A percentile compares a stretch with the other conserved stretches of the same genome.
Conservation (phyloP, 805 yeast species). For the Cyberlindnera americana region DNA sequence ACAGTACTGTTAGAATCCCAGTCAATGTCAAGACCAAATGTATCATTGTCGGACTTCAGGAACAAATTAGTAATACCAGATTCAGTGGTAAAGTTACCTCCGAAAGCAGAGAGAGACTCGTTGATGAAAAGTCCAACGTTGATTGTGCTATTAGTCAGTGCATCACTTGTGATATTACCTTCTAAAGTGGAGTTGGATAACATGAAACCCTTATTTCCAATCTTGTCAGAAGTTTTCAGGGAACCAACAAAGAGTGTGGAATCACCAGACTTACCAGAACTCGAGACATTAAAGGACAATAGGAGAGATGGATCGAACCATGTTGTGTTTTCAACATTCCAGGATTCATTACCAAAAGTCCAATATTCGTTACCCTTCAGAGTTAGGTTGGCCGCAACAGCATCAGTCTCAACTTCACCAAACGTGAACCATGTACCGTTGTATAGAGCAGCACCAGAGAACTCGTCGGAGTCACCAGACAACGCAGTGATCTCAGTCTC, state of each 20-base stretch:
- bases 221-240: constrained; percentile 17
- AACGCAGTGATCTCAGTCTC: constrained; percentile 30
- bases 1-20: constrained; percentile 23
- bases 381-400: constrained; percentile 23
- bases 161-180: constrained; percentile 22
- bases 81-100: constrained; percentile 49
- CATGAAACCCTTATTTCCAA: constrained; percentile 21
- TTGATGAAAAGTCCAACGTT: constrained; percentile 42
- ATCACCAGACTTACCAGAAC: constrained; percentile 16
- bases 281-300: constrained; percentile 32
- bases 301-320: constrained; percentile 33
- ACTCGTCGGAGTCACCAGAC: constrained; percentile 27
- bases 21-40: constrained; percentile 28
- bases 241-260: constrained; percentile 26
- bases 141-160: constrained; percentile 22
- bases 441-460: constrained; percentile 36
- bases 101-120: constrained; percentile 48
- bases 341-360: constrained; percentile 37
- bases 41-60: constrained; percentile 26
- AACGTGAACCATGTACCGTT: constrained; percentile 42
- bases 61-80: constrained; percentile 23
- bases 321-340: constrained; percentile 37
- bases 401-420: constrained; percentile 31
- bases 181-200: constrained; percentile 9
- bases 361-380: constrained; percentile 39